Conservation (phyloP, 805 yeast genomes). For the Lipomyces lipofer region DNA sequence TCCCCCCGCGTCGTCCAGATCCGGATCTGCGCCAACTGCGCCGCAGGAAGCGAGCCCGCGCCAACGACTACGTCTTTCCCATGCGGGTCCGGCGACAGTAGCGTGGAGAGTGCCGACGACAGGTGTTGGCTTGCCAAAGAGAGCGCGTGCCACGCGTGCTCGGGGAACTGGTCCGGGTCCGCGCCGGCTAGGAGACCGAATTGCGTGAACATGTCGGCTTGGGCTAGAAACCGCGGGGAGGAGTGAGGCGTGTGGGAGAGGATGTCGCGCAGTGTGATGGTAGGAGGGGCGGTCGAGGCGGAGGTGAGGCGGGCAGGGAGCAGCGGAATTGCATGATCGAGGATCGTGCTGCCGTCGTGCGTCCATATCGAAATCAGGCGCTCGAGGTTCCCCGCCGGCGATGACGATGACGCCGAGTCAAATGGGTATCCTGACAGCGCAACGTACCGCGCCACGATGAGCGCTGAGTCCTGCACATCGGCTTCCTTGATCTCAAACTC, state of each 20-base stretch:
- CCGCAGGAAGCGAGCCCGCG: conserved; percentile 6
- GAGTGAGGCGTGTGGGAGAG: conserved; percentile 11
- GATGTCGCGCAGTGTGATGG: conserved; percentile 10
- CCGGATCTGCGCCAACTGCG: conserved; percentile 15
- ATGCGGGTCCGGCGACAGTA: conserved; percentile 1
- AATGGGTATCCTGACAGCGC: conserved; percentile 26
- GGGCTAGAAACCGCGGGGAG: conserved; percentile 31
- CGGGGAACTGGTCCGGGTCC: background rate
- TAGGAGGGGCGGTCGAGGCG: background rate
- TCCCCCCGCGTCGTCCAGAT: conserved; percentile 35
- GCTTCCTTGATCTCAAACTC: conserved; percentile 5
- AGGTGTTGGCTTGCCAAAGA: conserved; percentile 28
- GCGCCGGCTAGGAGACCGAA: conserved; percentile 15
- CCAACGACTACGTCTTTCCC: conserved; percentile 11
- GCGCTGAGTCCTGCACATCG: conserved; percentile 17
- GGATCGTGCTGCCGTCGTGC: background rate
- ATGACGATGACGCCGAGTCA: background rate
- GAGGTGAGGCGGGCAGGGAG: conserved; percentile 3
- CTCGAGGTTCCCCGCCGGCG: conserved; percentile 16
- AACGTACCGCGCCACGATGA: conserved; percentile 21
- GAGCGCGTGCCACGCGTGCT: conserved; percentile 30
- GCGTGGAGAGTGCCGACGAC: conserved; percentile 8
- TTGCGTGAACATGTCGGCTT: conserved; percentile 35
- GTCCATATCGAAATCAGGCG: conserved; percentile 21
- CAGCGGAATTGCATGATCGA: conserved; percentile 9